Evolutionary conservation across 768 basidiomycete species (phyloP).

Genomic region (Lactarius akahatsu): DNA sequence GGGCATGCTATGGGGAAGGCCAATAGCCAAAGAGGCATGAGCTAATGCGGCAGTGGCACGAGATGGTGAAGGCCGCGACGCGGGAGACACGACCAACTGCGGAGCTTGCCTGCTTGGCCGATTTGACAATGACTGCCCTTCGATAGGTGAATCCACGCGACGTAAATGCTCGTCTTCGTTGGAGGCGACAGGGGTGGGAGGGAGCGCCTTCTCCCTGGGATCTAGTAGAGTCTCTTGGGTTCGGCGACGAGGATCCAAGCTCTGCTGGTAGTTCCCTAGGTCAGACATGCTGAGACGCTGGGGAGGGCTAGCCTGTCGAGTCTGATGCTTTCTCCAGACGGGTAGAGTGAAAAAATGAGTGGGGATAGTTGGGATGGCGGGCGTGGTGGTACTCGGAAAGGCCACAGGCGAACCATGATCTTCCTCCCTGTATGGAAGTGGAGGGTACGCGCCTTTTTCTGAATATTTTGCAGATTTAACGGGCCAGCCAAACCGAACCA

Average conservation of each 20-base stretch:
- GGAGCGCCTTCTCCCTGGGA: conserved; percentile 35
- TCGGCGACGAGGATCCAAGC: conserved; percentile 13
- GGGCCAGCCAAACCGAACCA: conserved; percentile 26
- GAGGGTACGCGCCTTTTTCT: conserved; percentile 15
- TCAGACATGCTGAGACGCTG: conserved; percentile 35
- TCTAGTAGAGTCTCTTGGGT: conserved; percentile 3
- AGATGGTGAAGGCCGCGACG: conserved; percentile 28
- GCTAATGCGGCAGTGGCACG: conserved; percentile 45
- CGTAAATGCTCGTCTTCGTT: conserved; percentile 24
- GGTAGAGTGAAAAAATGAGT: conserved; percentile 64
- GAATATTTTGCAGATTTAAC: conserved; percentile 16
- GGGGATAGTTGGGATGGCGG: conserved; percentile 35
- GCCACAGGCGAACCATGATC: conserved; percentile 15
- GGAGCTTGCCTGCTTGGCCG: conserved; percentile 3
- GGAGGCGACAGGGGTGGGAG: conserved; percentile 36
- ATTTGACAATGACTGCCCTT: conserved; percentile 4
- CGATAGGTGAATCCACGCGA: neutral
- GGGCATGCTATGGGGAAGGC: conserved; percentile 55
- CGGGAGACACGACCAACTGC: neutral
- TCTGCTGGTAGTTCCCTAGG: conserved; percentile 32
- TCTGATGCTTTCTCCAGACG: conserved; percentile 57
- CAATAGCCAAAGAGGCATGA: conserved; percentile 58
- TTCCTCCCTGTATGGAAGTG: conserved; percentile 11
- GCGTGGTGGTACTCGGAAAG: conserved; percentile 15
- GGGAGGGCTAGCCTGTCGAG: conserved; percentile 35